Percentiles rank a stretch among this genome's conserved stretches.
Conservation (phyloP, 202 grass and related monocot genomes). For the Zoysia matrella region DNA sequence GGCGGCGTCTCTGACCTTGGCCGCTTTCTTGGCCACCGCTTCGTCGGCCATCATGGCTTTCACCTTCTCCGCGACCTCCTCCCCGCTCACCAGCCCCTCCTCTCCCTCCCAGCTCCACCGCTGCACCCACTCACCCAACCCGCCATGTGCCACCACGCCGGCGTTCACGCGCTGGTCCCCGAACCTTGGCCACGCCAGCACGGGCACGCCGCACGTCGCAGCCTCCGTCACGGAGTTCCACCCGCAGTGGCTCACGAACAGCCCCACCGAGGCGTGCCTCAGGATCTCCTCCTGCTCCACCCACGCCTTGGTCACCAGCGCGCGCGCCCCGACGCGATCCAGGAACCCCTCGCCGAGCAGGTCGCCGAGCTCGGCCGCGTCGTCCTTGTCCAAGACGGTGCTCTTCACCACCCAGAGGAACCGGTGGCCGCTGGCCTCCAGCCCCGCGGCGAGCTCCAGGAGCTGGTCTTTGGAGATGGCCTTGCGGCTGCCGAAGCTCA, state of each 20-base stretch:
- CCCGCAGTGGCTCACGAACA: conserved; percentile 83
- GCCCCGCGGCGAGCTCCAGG: conserved; percentile 55
- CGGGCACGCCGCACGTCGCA: conserved; percentile 37
- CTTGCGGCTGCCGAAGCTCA: conserved; percentile 77
- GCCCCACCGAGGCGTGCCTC: conserved; percentile 41
- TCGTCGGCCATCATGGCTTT: conserved; percentile 13
- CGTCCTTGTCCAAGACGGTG: conserved; percentile 40
- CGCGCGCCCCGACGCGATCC: conserved; percentile 47
- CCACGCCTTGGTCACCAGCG: conserved; percentile 62
- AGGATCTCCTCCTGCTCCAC: conserved; percentile 74
- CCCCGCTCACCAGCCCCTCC: conserved; percentile 20
- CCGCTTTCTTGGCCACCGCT: neutral
- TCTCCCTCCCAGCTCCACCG: conserved; percentile 69
- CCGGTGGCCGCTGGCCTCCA: conserved; percentile 52
- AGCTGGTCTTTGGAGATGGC: conserved; percentile 50
- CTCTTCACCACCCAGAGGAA: conserved; percentile 79
- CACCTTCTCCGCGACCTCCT: conserved; percentile 37
- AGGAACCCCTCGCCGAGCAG: conserved; percentile 53
- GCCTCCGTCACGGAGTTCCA: conserved; percentile 85
- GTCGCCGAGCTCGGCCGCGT: conserved; percentile 36
- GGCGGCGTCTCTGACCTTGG: neutral
- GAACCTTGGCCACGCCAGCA: conserved; percentile 65
- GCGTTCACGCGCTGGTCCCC: conserved; percentile 76
- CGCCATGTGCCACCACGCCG: conserved; percentile 34
- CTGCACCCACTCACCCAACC: conserved; percentile 53